Evolutionary conservation across 208 protist species (phyloP).

Genomic region (Leishmania aethiopica): DNA sequence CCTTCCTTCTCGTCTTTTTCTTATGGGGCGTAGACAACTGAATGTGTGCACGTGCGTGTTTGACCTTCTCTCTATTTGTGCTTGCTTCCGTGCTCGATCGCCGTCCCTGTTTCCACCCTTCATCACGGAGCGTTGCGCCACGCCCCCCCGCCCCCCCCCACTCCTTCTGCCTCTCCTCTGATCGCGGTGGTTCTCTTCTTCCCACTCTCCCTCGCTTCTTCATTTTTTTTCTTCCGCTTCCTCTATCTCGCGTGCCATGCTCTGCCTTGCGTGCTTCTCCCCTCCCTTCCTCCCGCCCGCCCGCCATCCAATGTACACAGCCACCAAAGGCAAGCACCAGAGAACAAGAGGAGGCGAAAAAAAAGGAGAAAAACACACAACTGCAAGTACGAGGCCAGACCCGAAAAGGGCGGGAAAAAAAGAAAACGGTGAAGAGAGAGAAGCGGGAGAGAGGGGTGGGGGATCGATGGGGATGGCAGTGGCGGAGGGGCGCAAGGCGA

Average conservation of each 20-base stretch:
- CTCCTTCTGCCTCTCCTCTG: background rate
- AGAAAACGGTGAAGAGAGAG: background rate
- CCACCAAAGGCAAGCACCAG: background rate
- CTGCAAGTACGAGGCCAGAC: background rate
- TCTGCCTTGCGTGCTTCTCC: background rate
- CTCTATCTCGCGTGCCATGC: too few relatives aligned
- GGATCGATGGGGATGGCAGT: background rate
- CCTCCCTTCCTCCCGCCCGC: background rate
- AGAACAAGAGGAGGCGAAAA: background rate
- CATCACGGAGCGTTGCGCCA: background rate
- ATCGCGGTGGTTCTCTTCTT: background rate
- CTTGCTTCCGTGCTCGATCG: background rate
- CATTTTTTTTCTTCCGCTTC: too few relatives aligned
- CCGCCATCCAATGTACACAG: background rate
- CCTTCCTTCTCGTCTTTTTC: background rate
- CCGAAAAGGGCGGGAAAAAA: background rate
- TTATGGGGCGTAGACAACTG: background rate
- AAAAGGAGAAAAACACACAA: background rate
- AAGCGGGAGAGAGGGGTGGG: background rate
- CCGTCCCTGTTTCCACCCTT: background rate
- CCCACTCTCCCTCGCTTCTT: too few relatives aligned
- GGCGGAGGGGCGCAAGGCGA: background rate
- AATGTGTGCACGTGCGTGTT: background rate
- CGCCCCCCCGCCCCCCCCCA: too few relatives aligned
- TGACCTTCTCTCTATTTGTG: background rate